phyloP scores from a whole-genome alignment of 768 basidiomycete species.

The Kwoniella dendrophila region DNA sequence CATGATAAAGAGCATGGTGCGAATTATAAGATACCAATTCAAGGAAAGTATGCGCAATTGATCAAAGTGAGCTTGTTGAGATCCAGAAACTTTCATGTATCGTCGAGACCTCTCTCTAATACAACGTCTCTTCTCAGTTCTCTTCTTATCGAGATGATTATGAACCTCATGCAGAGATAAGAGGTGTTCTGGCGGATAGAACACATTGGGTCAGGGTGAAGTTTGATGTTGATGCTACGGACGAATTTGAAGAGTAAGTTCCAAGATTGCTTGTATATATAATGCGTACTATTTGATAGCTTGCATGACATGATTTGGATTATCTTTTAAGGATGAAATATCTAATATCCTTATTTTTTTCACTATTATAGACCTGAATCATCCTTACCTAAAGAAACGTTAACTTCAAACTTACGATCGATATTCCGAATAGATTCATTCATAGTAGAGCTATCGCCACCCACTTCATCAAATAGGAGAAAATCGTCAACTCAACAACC shows the following conservation, averaged over 20 bases:
- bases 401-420: slow-evolving; percentile 40
- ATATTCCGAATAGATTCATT: slow-evolving; percentile 32
- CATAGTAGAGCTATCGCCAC: slow-evolving; percentile 20
- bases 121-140: slow-evolving; percentile 28
- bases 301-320: no score
- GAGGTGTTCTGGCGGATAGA: slow-evolving; percentile 29
- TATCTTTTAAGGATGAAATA: no score
- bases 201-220: slow-evolving; percentile 31
- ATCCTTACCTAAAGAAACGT: slow-evolving; percentile 22
- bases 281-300: no score
- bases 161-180: slow-evolving; percentile 32
- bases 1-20: slow-evolving; percentile 37
- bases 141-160: slow-evolving; percentile 21
- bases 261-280: no score
- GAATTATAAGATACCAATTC: slow-evolving; percentile 18
- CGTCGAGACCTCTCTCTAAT: not conserved
- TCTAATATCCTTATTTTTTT: no score
- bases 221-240: slow-evolving; percentile 38
- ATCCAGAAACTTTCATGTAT: not conserved
- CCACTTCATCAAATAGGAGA: not conserved
- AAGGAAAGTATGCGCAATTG: slow-evolving; percentile 27
- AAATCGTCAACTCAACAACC: not conserved
- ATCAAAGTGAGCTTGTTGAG: slow-evolving; percentile 20
- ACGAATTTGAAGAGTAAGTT: slow-evolving; percentile 40
- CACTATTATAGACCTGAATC: slow-evolving; percentile 6